These are phyloP conservation scores for Camelina hispida DNA, from an alignment of 345 rosid species.

Conservation along the genomic window DNA sequence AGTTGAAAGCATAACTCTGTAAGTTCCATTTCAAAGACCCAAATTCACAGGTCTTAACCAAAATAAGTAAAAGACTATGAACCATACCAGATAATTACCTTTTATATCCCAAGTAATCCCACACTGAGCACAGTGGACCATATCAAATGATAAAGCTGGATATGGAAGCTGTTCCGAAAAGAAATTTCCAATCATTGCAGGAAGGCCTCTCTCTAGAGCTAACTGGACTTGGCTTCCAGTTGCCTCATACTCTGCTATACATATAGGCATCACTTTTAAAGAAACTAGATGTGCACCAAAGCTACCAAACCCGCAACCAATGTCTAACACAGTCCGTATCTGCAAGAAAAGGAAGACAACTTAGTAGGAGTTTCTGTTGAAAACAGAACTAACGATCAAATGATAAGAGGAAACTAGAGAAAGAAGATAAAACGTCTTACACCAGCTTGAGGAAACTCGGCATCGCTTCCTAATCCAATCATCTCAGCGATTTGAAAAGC, in stretches of 20 bases:
- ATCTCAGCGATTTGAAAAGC: slow-evolving; percentile 92
- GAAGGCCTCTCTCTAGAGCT: slow-evolving; percentile 98
- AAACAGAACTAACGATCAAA: neutral
- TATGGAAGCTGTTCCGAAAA: slow-evolving; percentile 83
- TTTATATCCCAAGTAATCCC: slow-evolving; percentile 85
- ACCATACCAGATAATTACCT: slow-evolving; percentile 54
- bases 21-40: neutral
- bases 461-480: slow-evolving; percentile 86
- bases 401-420: slow-evolving; percentile 3
- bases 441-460: slow-evolving; percentile 84
- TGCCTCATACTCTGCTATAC: slow-evolving; percentile 90
- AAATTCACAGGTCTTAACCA: neutral
- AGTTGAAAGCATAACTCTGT: neutral
- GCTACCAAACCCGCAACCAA: slow-evolving; percentile 98
- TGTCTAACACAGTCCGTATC: slow-evolving; percentile 82
- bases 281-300: slow-evolving; percentile 96
- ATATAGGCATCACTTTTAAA: slow-evolving; percentile 76
- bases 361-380: neutral
- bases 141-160: slow-evolving; percentile 85
- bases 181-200: slow-evolving; percentile 90
- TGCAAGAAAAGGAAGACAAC: slow-evolving; percentile 24
- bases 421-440: slow-evolving; percentile 51
- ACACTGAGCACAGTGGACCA: slow-evolving; percentile 98
- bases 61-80: slow-evolving; percentile 3
- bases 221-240: slow-evolving; percentile 98